phyloP scores from a whole-genome alignment of 225 moss, liverwort and hornwort genomes.

The Physcomitrellopsis africana region DNA sequence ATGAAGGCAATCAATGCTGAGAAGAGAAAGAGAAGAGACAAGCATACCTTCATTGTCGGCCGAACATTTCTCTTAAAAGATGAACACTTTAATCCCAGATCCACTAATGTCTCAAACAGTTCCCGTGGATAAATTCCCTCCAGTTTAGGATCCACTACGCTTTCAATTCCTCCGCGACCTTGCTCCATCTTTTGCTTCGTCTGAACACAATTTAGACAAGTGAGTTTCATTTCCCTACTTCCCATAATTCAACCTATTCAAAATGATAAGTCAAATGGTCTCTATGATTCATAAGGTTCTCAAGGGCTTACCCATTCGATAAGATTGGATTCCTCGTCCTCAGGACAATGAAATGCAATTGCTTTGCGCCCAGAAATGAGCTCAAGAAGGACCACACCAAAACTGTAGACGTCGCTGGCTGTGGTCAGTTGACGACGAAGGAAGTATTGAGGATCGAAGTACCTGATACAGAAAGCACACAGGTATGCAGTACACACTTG shows the following conservation, averaged over 20 bases:
- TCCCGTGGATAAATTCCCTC: slow-evolving; percentile 39
- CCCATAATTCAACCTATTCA: background rate
- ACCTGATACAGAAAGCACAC: slow-evolving; percentile 34
- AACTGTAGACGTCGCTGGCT: slow-evolving; percentile 64
- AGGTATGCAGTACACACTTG: background rate
- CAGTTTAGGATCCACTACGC: slow-evolving; percentile 48
- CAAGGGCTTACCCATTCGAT: slow-evolving; percentile 47
- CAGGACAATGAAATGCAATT: slow-evolving; percentile 33
- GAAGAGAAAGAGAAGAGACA: no score
- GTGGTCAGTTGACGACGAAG: slow-evolving; percentile 55
- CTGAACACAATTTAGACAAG: slow-evolving; percentile 23
- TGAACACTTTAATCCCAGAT: slow-evolving; percentile 46
- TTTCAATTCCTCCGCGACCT: slow-evolving; percentile 27
- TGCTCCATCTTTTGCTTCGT: slow-evolving; percentile 41
- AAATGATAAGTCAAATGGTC: background rate
- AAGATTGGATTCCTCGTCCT: slow-evolving; percentile 53
- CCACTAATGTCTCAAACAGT: slow-evolving; percentile 38
- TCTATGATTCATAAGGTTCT: background rate
- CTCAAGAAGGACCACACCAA: slow-evolving; percentile 54
- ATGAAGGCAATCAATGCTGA: background rate
- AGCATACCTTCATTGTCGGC: slow-evolving; percentile 57
- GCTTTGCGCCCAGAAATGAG: slow-evolving; percentile 54
- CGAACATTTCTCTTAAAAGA: slow-evolving; percentile 39
- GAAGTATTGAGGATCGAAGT: slow-evolving; percentile 65
- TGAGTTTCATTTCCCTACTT: background rate